Base-by-base conservation (phyloP, 768 basidiomycete species). In the Podaxis rugospora region DNA sequence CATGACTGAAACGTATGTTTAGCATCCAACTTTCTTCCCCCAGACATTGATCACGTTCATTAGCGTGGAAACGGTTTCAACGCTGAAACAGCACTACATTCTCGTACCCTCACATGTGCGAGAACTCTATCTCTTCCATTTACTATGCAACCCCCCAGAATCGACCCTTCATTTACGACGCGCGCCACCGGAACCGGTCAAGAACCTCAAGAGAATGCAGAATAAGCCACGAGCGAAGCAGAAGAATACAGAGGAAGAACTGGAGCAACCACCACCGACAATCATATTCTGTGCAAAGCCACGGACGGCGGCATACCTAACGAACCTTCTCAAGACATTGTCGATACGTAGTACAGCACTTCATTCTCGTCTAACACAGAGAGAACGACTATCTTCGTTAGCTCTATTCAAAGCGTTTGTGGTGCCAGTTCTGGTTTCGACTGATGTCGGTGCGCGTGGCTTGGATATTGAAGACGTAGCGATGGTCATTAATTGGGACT, bases 401-500 rank as follows among this genome's bases (percentile, higher is more conserved):
- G 85, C 88, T 6, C 76, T 92, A 37, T 99, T 98, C 77, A 85
- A 93, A 56, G 86, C 92, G 0, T 87, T 82, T 16, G 84, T 94
- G 52, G 87, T 98, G 40, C 95, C 95, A 0, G 92, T 99, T 47
- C 79, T 99, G 51, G 83, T 99, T 50, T 93, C 91, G 32, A 98
- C 96, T 6, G 96, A 98, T 70, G 96, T 99, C 35, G 97, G 93
- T 14, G 90, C 92, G 18, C 87, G 97, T 68, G 97, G 97, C 32
- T 75, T 99, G 61, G 97, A 98, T 75, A 96, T 98, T 59, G 93
- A 93, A 63, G 93, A 95, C 66, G 95, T 99, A 10, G 94, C 92
- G 10, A 86, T 98, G 78, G 93, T 99, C 18, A 80, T 99, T 60
- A 98, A 99, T 65, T 99, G 95, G 95, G 96, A 99, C 72, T 77